These are phyloP conservation scores for Kingdonia uniflora DNA, from an alignment of 164 flowering plant genomes.

Conservation along the genomic window DNA sequence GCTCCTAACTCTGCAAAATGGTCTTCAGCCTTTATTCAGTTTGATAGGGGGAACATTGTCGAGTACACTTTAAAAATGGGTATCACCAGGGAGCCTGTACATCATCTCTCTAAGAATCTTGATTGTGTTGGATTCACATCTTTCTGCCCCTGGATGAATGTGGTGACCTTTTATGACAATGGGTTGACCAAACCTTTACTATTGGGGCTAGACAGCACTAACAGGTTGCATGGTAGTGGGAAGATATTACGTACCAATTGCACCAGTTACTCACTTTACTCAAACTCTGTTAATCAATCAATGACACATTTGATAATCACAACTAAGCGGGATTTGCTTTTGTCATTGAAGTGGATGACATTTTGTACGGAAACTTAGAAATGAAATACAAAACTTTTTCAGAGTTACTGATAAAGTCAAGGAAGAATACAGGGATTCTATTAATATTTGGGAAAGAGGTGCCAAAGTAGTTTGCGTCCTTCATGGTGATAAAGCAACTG, in stretches of 20 bases:
- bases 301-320: constrained; percentile 67
- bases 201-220: constrained; percentile 64
- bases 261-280: constrained; percentile 75
- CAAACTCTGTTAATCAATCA: constrained; percentile 41
- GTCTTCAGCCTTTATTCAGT: constrained; percentile 62
- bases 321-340: constrained; percentile 83
- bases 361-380: constrained; percentile 37
- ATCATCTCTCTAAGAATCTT: constrained; percentile 15
- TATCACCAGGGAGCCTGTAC: too few species aligned
- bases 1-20: constrained; percentile 39
- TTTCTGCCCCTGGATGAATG: constrained; percentile 77
- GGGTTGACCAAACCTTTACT: constrained; percentile 38
- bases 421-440: constrained; percentile 37
- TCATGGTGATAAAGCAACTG: constrained; percentile 90
- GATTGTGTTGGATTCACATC: constrained; percentile 34
- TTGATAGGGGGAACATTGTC: constrained; percentile 53
- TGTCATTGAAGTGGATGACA: constrained; percentile 46
- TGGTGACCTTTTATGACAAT: constrained; percentile 28
- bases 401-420: constrained; percentile 26
- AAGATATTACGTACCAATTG: constrained; percentile 69
- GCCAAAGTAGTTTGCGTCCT: constrained; percentile 70
- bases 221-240: constrained; percentile 54
- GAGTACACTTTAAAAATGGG: constrained; percentile 48
- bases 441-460: constrained; percentile 89
- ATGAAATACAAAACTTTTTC: constrained; percentile 41